A percentile compares a stretch with the other conserved stretches of the same genome.
These are phyloP conservation scores for Diaporthe australafricana DNA, from an alignment of 2,329 filamentous ascomycete genomes.

Conservation along the genomic window DNA sequence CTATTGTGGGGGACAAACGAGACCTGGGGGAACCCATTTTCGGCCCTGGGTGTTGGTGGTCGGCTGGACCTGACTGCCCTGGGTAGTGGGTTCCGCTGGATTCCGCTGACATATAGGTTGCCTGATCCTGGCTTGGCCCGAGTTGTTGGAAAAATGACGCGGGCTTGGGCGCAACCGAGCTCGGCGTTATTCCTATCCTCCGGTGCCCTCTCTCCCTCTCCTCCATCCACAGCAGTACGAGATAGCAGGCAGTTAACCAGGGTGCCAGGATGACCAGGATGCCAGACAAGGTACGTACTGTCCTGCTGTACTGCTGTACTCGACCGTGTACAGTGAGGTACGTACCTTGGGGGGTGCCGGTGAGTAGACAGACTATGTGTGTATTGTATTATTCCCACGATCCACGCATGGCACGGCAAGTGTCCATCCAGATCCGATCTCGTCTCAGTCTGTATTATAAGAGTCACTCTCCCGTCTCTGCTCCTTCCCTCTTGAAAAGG, in stretches of 20 bases:
- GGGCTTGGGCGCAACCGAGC: slow-evolving; percentile 18
- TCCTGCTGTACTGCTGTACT: background rate
- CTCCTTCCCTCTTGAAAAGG: background rate
- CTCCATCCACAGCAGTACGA: too few species aligned
- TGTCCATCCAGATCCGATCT: background rate
- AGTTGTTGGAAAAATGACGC: slow-evolving; percentile 17
- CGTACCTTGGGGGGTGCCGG: too few species aligned
- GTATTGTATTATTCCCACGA: too few species aligned
- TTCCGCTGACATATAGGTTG: slow-evolving; percentile 24
- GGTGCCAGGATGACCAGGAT: too few species aligned
- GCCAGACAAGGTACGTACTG: too few species aligned
- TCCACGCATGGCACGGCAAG: too few species aligned
- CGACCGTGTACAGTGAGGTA: slow-evolving; percentile 18
- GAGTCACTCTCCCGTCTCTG: background rate
- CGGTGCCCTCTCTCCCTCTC: background rate
- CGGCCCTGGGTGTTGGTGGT: background rate
- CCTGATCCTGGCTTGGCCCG: slow-evolving; percentile 7
- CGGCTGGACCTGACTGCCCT: slow-evolving; percentile 7
- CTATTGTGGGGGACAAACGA: slow-evolving; percentile 24
- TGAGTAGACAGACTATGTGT: too few species aligned
- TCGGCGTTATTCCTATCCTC: slow-evolving; percentile 29
- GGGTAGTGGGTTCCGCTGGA: background rate
- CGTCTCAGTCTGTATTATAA: slow-evolving; percentile 24
- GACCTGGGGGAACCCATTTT: slow-evolving; percentile 12
- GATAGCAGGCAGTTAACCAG: too few species aligned